Evolutionary conservation across 106 monocot genomes (phyloP).

Genomic region (Ottelia alismoides): DNA sequence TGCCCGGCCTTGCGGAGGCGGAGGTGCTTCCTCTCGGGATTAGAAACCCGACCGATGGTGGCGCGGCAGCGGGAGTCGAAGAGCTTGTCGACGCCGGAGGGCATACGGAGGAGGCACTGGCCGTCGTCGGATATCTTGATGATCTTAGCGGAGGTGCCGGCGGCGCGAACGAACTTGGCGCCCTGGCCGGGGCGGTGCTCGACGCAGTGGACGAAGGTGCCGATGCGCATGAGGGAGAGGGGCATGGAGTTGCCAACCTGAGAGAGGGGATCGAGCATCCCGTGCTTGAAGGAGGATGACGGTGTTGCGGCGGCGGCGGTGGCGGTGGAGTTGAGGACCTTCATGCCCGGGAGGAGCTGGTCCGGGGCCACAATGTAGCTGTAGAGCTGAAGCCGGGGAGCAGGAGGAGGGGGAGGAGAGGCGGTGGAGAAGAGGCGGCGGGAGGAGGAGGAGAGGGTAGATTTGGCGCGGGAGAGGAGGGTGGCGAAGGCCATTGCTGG

Average conservation of each 20-base stretch:
- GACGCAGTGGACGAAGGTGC: too few relatives aligned
- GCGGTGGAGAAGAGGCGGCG: too few relatives aligned
- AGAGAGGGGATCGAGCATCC: conserved; percentile 6
- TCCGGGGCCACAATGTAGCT: conserved; percentile 1
- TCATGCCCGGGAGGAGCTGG: not conserved
- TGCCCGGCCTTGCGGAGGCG: conserved; percentile 15
- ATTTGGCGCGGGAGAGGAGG: too few relatives aligned
- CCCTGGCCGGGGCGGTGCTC: too few relatives aligned
- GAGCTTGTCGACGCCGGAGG: conserved; percentile 2
- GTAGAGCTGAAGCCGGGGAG: conserved; percentile 4
- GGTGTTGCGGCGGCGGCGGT: not conserved
- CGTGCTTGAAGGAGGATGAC: not conserved
- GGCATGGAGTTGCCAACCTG: conserved; percentile 10
- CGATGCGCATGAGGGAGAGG: conserved; percentile 2
- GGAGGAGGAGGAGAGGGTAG: too few relatives aligned
- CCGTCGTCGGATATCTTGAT: conserved; percentile 2
- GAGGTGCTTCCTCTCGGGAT: not conserved
- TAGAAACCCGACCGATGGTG: conserved; percentile 1
- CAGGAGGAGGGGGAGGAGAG: too few relatives aligned
- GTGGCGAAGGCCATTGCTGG: too few relatives aligned
- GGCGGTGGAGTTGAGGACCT: conserved; percentile 4
- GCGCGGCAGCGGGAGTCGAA: conserved; percentile 5
- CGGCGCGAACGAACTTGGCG: too few relatives aligned
- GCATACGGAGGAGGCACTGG: conserved; percentile 2
- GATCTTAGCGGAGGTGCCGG: too few relatives aligned